Evolutionary conservation across 768 basidiomycete species (phyloP), one percentile per base, ranked within the genome.

Genomic region (Psilocybe tampanensis): DNA sequence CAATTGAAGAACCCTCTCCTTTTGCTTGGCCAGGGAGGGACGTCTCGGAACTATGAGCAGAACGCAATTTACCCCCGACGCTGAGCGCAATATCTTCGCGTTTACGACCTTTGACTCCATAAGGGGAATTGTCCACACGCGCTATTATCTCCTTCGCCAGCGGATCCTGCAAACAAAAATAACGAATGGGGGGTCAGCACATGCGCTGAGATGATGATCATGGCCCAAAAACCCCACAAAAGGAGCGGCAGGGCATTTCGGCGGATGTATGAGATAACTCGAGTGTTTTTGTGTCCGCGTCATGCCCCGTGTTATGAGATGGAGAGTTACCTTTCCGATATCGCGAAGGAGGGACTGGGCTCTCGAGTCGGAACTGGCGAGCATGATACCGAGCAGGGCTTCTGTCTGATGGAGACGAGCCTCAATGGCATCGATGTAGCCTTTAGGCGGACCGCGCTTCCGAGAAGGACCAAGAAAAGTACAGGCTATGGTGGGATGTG

Each of bases 351-450:
- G 72, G 2, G 75, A 72, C 52, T 74, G 73, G 3, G 78, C 77
- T 3, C 79, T 64, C n/a, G 64, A 60, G 34, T 77, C 74, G 13
- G 62, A 68, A 2, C 82, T 79, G 33, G 86, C 79, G 36, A 95
- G 77, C 51, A 95, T 75, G 56, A 94, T 89, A 51, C 93, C 94
- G 24, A 96, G 77, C 41, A 96, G 78, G 0, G 94, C 94, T 69
- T 96, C 94, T 17, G 93, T 92, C 67, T 95, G 92, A 63, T 96
- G 94, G 5, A 96, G 75, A 13, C 92, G 85, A 13, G 90, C 90
- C 72, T 96, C 94, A 64, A 96, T 94, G 24, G 93, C 93, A 66
- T 95, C 93, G 67, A 96, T 95, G 77, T 96, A 96, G 1, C 94
- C 94, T 67, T 92, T 93, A n/a, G 92, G 90, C 2, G 90, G 90